Evolutionary conservation across 2,329 filamentous ascomycete species (phyloP).

Genomic region (Arthrocladium fulminans): DNA sequence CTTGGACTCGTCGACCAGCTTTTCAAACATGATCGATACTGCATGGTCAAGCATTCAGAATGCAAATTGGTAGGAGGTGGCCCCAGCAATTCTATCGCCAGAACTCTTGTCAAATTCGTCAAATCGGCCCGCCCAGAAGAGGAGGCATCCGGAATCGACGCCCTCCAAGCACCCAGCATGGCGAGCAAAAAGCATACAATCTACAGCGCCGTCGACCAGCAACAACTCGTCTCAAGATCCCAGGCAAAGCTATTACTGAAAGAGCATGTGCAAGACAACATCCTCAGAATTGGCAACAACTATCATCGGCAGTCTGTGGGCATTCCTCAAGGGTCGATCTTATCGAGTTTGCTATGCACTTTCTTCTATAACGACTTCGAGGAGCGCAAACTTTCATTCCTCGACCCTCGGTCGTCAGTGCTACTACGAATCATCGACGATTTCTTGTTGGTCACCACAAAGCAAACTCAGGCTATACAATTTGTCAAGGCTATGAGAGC

Average conservation of each 20-base stretch:
- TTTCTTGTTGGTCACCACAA: constrained; percentile 76
- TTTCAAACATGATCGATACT: constrained; percentile 55
- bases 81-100: constrained; percentile 15
- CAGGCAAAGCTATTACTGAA: constrained; percentile 61
- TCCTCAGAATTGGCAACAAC: constrained; percentile 80
- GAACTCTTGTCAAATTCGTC: constrained; percentile 15
- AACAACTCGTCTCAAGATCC: constrained; percentile 48
- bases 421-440: constrained; percentile 83
- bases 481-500: constrained; percentile 75
- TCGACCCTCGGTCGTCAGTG: constrained; percentile 48
- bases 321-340: constrained; percentile 84
- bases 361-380: constrained; percentile 94
- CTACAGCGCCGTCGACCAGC: constrained; percentile 62
- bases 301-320: constrained; percentile 80
- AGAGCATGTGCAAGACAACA: constrained; percentile 74
- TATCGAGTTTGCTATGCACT: constrained; percentile 83
- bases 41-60: constrained; percentile 65
- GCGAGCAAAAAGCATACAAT: constrained; percentile 51
- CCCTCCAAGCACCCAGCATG: constrained; percentile 10
- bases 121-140: constrained; percentile 16
- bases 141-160: constrained; percentile 1
- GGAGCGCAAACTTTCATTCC: constrained; percentile 56
- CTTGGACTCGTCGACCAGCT: constrained; percentile 54
- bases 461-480: constrained; percentile 53
- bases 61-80: constrained; percentile 37